Conservation (phyloP, 2,329 filamentous ascomycete genomes). For the Ophiostoma tasmaniense region DNA sequence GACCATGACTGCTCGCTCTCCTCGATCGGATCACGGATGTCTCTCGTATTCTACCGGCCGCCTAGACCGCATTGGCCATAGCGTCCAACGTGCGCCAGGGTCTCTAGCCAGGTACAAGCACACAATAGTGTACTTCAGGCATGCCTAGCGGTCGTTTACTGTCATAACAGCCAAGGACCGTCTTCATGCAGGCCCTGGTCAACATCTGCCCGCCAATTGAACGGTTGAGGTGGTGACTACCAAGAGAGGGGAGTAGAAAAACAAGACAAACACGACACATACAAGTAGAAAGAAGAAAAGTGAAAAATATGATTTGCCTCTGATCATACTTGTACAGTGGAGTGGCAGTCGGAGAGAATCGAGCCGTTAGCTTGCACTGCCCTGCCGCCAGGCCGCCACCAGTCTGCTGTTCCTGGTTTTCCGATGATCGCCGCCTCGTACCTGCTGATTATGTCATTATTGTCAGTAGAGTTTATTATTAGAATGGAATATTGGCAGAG, state of each 20-base stretch:
- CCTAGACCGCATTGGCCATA: neutral
- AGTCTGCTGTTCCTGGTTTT: neutral
- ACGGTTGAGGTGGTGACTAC: neutral
- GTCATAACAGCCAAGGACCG: neutral
- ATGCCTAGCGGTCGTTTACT: neutral
- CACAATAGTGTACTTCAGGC: neutral
- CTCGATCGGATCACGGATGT: neutral
- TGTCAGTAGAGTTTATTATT: neutral
- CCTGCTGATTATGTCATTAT: slow-evolving; percentile 1
- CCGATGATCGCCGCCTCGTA: neutral
- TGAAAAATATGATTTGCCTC: neutral
- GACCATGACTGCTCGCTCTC: neutral
- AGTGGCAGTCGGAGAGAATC: neutral
- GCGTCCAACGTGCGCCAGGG: neutral
- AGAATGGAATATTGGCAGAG: neutral
- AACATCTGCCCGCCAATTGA: neutral
- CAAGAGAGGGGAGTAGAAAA: neutral
- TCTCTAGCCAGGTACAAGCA: neutral
- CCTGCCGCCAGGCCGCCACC: neutral
- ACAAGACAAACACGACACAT: neutral
- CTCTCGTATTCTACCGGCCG: neutral
- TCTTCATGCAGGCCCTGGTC: neutral
- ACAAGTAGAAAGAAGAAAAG: neutral
- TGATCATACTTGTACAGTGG: neutral
- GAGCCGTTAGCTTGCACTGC: slow-evolving; percentile 1